These are phyloP conservation scores for Trichosporon asahii DNA, from an alignment of 1,284 basidiomycete species.

Conservation along the genomic window DNA sequence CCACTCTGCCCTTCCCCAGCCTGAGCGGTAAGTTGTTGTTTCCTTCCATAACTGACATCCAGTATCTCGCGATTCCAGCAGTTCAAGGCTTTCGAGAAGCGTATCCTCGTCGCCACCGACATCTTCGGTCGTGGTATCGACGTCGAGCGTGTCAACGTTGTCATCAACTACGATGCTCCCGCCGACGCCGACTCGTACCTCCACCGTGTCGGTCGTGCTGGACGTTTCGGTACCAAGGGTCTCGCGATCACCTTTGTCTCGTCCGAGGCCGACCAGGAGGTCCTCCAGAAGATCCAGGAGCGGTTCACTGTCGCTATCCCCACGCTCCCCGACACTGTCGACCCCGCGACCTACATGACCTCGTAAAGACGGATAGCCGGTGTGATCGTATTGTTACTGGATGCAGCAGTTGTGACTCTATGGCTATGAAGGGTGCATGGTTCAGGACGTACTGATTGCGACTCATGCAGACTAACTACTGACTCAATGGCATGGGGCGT, in stretches of 20 bases:
- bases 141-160: conserved; percentile 96
- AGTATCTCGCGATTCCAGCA: conserved; percentile 96
- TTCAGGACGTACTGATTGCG: neutral
- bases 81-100: conserved; percentile 99
- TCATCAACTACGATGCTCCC: conserved; percentile 93
- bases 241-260: conserved; percentile 97
- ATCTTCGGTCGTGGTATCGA: conserved; percentile 97
- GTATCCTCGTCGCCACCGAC: conserved; percentile 95
- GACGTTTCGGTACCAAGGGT: conserved; percentile 99
- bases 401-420: conserved; percentile 10
- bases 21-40: conserved; percentile 72
- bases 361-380: conserved; percentile 27
- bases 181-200: conserved; percentile 97
- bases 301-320: conserved; percentile 53
- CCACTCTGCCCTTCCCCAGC: conserved; percentile 89
- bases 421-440: neutral
- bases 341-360: conserved; percentile 50
- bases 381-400: neutral
- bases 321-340: conserved; percentile 47
- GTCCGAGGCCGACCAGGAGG: conserved; percentile 85
- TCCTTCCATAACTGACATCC: neutral
- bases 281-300: conserved; percentile 61
- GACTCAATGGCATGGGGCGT: no score
- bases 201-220: conserved; percentile 97
- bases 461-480: neutral